These are phyloP conservation scores for Phialophora verrucosa DNA, from an alignment of 2,329 filamentous ascomycete species.

Conservation along the genomic window DNA sequence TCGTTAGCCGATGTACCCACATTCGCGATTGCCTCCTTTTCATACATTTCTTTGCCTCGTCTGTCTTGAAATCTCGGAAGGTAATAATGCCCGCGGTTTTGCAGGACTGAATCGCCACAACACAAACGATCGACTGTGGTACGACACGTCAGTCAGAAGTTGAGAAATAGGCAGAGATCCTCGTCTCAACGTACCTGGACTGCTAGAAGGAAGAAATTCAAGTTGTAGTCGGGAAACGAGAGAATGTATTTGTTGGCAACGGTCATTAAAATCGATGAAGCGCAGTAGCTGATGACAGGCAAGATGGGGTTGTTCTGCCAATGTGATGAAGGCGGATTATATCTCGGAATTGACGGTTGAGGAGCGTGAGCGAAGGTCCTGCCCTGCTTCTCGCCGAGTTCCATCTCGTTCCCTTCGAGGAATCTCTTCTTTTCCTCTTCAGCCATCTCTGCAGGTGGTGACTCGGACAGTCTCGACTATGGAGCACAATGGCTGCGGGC, in stretches of 20 bases:
- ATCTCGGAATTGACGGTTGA: constrained; percentile 47
- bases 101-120: constrained; percentile 79
- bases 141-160: constrained; percentile 23
- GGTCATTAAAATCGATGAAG: constrained; percentile 98
- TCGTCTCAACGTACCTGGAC: constrained; percentile 75
- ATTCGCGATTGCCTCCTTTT: constrained; percentile 25
- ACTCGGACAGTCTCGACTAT: neutral
- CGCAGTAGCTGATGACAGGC: constrained; percentile 88
- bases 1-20: constrained; percentile 2
- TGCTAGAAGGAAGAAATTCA: constrained; percentile 93
- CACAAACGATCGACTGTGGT: constrained; percentile 84
- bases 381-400: constrained; percentile 67
- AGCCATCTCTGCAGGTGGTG: constrained; percentile 63
- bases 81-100: constrained; percentile 83
- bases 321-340: constrained; percentile 48
- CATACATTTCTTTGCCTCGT: constrained; percentile 92
- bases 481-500: constrained; percentile 1
- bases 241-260: constrained; percentile 99
- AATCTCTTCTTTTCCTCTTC: constrained; percentile 82
- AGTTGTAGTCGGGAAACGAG: constrained; percentile 86
- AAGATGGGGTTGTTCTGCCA: constrained; percentile 77
- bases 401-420: constrained; percentile 67
- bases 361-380: constrained; percentile 53
- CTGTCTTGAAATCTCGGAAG: constrained; percentile 80
- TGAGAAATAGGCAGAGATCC: neutral